Evolutionary conservation across 1,284 basidiomycete genomes (phyloP).

Genomic region (Melampsora americana): DNA sequence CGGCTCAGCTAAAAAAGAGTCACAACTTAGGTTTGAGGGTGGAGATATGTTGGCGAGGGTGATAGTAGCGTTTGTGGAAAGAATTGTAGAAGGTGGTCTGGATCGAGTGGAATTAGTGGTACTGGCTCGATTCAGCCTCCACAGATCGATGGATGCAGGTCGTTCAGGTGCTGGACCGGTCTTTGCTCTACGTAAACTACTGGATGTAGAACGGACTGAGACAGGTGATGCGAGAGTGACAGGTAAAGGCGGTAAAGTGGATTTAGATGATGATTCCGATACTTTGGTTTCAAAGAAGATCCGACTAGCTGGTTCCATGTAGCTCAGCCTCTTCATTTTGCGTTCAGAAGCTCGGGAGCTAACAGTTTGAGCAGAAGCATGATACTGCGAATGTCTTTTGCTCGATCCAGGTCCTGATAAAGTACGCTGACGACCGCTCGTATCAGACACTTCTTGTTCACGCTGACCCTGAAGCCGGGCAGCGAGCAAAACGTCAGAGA

Average conservation of each 20-base stretch:
- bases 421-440: constrained; percentile 8
- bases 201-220: background rate
- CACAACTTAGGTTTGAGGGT: no score
- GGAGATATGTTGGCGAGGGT: no score
- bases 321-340: constrained; percentile 40
- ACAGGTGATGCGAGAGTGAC: background rate
- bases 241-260: constrained; percentile 15
- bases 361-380: background rate
- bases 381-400: constrained; percentile 13
- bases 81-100: background rate
- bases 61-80: background rate
- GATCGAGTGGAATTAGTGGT: background rate
- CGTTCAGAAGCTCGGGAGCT: constrained; percentile 9
- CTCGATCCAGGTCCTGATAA: constrained; percentile 31
- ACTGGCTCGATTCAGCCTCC: constrained; percentile 1
- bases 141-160: background rate
- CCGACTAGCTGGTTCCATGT: constrained; percentile 21
- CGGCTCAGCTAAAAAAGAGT: background rate
- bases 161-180: constrained; percentile 25
- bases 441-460: background rate
- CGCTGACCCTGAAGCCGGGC: constrained; percentile 35
- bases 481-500: constrained; percentile 26
- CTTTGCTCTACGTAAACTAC: constrained; percentile 34
- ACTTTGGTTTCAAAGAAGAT: background rate
- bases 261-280: background rate